Base-by-base conservation (phyloP, 2,329 filamentous ascomycete genomes). In the Ophiosphaerella korrae region DNA sequence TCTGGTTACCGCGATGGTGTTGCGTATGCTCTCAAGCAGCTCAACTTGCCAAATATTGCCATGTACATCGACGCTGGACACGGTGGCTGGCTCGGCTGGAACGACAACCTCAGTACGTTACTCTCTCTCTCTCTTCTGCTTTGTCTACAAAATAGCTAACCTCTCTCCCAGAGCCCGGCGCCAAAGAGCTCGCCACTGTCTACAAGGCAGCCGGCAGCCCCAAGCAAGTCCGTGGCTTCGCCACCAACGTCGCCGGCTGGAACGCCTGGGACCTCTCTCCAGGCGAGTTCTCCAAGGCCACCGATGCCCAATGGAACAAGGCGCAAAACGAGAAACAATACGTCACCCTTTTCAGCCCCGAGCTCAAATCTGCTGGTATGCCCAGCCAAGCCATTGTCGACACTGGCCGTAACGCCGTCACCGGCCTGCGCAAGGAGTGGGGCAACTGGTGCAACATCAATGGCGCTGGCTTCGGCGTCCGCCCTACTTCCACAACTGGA, bases 371-470 rank as follows among this genome's bases (percentile, higher is more conserved):
- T 26, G 72, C 73, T 14, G 81, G 81, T 36, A 81, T 80, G 72
- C 77, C 80, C 37, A 75, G 76, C 26, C 80, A 82, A 58, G 83
- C 83, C 63, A 83, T 84, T 58, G 77, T 77, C 33, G 82, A 84
- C 52, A 81, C 79, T 14, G 73, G 78, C 68, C 85, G 87, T 66
- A 87, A 85, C 50, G 86, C 81, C 77, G 70, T 72, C 36, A 58
- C 64, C 62, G 38, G 65, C 26, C 66, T 73, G 34, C 81, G 83
- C 66, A 72, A 75, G 53, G 74, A 74, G 45, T 87, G 85, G 84
- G 85, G 85, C 36, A 76, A 88, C 72, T 88, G 86, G 86, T 88
- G 86, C 77, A 88, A 87, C 68, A 77, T 87, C 60, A 82, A 78
- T 50, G 83, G 82, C 37, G 83, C 84, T 44, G 85, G 86, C 11